Conservation (phyloP, 1,139 yeast genomes). For the Saccharomycopsis phalli region DNA sequence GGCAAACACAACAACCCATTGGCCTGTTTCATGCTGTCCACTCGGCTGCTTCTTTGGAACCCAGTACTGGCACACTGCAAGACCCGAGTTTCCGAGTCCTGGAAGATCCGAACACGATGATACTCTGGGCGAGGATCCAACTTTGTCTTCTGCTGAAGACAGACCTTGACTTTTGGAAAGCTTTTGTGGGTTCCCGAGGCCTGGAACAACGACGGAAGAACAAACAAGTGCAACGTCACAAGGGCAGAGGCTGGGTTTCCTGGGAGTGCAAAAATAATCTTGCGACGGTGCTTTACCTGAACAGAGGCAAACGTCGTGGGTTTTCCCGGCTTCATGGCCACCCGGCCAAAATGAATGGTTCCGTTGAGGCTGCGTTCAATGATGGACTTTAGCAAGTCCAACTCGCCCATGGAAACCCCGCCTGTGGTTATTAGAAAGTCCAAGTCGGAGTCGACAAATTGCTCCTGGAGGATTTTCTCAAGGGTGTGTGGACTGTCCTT, state of each 20-base stretch:
- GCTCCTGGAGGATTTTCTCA: constrained; percentile 23
- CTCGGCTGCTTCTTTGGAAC: constrained; percentile 39
- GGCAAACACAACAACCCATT: constrained; percentile 38
- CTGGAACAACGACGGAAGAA: constrained; percentile 34
- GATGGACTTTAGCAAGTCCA: constrained; percentile 39
- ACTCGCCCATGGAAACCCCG: constrained; percentile 49
- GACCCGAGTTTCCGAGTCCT: constrained; percentile 21
- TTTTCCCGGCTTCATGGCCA: constrained; percentile 47
- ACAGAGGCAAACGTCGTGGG: constrained; percentile 46
- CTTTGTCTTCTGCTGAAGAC: constrained; percentile 25
- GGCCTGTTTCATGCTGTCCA: constrained; percentile 38
- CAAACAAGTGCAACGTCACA: constrained; percentile 39
- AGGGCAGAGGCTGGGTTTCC: constrained; percentile 47
- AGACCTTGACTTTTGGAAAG: constrained; percentile 29
- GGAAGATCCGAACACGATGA: constrained; percentile 33
- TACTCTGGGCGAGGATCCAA: constrained; percentile 43
- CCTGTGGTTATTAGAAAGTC: constrained; percentile 43
- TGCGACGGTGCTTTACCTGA: constrained; percentile 18
- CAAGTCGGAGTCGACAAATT: constrained; percentile 25
- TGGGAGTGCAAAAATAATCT: constrained; percentile 38
- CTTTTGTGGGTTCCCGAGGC: constrained; percentile 26
- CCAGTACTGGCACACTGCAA: constrained; percentile 36
- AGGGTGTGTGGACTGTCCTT: constrained; percentile 28
- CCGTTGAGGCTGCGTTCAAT: constrained; percentile 35
- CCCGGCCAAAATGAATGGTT: constrained; percentile 41